Evolutionary conservation across 805 yeast species (phyloP).

Genomic region (Clavispora asparagi): DNA sequence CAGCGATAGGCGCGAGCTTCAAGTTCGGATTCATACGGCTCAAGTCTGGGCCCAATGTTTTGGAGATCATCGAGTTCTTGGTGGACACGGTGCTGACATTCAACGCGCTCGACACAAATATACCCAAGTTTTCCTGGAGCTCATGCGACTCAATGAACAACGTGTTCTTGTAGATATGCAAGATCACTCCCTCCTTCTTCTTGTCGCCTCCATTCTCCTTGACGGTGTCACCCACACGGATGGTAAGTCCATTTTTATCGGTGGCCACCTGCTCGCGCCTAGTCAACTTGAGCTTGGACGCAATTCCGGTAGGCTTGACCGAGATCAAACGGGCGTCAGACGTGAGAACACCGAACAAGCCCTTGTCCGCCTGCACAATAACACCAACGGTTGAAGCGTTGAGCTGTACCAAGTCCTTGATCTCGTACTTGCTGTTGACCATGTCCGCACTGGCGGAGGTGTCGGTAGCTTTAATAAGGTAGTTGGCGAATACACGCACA

Average conservation of each 20-base stretch:
- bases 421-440: constrained; percentile 73
- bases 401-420: constrained; percentile 85
- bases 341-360: constrained; percentile 70
- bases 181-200: constrained; percentile 79
- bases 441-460: constrained; percentile 52
- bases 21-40: constrained; percentile 82
- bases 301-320: constrained; percentile 76
- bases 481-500: constrained; percentile 88
- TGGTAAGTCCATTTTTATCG: constrained; percentile 78
- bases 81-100: constrained; percentile 82
- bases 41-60: constrained; percentile 58
- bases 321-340: constrained; percentile 74
- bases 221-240: constrained; percentile 89
- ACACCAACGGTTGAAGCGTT: constrained; percentile 86
- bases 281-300: constrained; percentile 62
- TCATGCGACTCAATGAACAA: constrained; percentile 79
- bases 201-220: constrained; percentile 71
- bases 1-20: constrained; percentile 40
- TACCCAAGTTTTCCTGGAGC: constrained; percentile 81
- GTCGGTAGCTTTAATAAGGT: constrained; percentile 87
- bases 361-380: constrained; percentile 85
- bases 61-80: constrained; percentile 64
- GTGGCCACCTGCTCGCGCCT: constrained; percentile 77
- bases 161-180: constrained; percentile 78
- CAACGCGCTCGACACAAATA: constrained; percentile 72